Base-by-base conservation (phyloP, 2,329 filamentous ascomycete genomes). In the Colletotrichum zoysiae region DNA sequence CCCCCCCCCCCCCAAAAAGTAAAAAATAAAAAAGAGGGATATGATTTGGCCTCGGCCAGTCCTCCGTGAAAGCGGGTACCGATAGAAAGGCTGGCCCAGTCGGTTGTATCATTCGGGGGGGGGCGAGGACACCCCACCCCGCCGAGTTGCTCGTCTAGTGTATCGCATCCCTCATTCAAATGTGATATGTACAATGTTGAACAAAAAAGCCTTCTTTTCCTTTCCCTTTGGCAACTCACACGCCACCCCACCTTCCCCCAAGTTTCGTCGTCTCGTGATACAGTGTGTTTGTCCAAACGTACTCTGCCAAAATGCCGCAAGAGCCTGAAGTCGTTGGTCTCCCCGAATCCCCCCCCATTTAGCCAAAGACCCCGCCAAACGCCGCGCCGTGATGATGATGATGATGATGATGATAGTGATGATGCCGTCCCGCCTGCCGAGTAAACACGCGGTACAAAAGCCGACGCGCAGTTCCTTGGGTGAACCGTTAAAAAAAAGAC, bases 371-470 rank as follows among this genome's bases (percentile, higher is more conserved):
- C 60, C 70, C 59, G 70, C 55, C 55, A 72, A 72, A 72, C 70
- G 70, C 70, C 70, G 55, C 70, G 65, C 65, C 70, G 59, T 71
- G 69, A 63, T 71, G 68, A 71, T 68, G 53, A 26, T 26, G 26
- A 26, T 71, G 70, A 63, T 71, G 68, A 71, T 68, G 55, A 62
- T 63, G 69, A 63, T 71, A 65, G 59, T 71, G 68, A 71, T 69
- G 55, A 44, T 42, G 60, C 65, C 56, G 50, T 64, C 18, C 33
- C 33, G 63, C 60, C 70, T 64, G 50, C 38, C 61, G 50, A 56
- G 53, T 53, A 12, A 69, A 46, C 65, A 65, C 58, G 69, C 44
- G 53, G 59, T 55, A 42, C 46, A 63, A 66, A 60, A 59, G 65
- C 59, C 65, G 55, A 57, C 48, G 59, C 63, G 66, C 70, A 70